Conservation (phyloP, 352 stramenopile genomes). For the Phytopythium aichiense region DNA sequence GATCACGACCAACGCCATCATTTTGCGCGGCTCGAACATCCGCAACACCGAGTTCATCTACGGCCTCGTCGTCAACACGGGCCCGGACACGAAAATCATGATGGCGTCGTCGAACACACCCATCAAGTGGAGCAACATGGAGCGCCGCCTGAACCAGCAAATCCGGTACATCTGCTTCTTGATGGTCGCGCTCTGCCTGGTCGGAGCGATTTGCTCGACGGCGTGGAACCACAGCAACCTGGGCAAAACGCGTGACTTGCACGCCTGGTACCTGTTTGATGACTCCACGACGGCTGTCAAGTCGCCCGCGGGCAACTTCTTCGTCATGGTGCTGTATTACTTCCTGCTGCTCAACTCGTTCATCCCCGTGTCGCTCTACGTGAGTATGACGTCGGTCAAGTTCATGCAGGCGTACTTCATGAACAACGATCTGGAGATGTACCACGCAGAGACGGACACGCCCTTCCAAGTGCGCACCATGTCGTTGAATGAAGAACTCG, state of each 20-base stretch:
- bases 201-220: constrained; percentile 51
- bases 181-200: constrained; percentile 75
- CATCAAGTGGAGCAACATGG: constrained; percentile 89
- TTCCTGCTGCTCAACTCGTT: constrained; percentile 93
- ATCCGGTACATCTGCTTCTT: constrained; percentile 83
- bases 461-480: constrained; percentile 90
- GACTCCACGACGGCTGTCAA: constrained; percentile 37
- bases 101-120: constrained; percentile 73
- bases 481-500: constrained; percentile 92
- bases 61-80: constrained; percentile 90
- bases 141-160: constrained; percentile 71
- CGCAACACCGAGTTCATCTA: constrained; percentile 92
- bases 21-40: constrained; percentile 85
- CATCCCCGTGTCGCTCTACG: constrained; percentile 94
- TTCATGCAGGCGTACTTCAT: constrained; percentile 92
- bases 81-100: constrained; percentile 88
- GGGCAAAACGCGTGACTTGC: constrained; percentile 19
- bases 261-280: constrained; percentile 78
- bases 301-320: constrained; percentile 63
- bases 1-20: constrained; percentile 73
- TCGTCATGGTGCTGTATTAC: constrained; percentile 93
- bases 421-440: constrained; percentile 91
- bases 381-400: constrained; percentile 92
- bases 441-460: constrained; percentile 92
- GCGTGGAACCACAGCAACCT: constrained; percentile 73